Evolutionary conservation across 73 alveolate genomes (phyloP).

Genomic region (Loxodes magnus): DNA sequence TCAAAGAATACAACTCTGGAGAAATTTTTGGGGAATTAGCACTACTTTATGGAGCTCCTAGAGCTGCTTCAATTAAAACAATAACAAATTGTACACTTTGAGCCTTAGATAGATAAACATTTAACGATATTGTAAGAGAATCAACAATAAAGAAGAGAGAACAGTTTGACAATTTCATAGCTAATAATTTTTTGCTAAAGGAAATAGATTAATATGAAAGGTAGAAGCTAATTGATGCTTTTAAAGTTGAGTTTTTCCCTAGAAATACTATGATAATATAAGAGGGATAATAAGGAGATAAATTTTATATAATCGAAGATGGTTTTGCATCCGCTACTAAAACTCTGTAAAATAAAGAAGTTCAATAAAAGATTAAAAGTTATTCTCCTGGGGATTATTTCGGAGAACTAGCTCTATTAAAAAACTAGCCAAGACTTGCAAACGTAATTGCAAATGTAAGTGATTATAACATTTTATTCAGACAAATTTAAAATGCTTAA

Average conservation of each 20-base stretch:
- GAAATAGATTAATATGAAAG: slow-evolving; percentile 74
- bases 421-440: slow-evolving; percentile 86
- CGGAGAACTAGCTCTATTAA: slow-evolving; percentile 90
- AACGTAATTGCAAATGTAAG: slow-evolving; percentile 60
- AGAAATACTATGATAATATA: slow-evolving; percentile 52
- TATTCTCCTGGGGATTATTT: slow-evolving; percentile 77
- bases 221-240: slow-evolving; percentile 68
- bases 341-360: slow-evolving; percentile 22
- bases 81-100: slow-evolving; percentile 33
- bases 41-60: slow-evolving; percentile 42
- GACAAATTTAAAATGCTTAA: slow-evolving; percentile 40
- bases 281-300: slow-evolving; percentile 77
- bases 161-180: slow-evolving; percentile 58
- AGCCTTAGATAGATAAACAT: slow-evolving; percentile 75
- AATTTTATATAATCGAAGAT: slow-evolving; percentile 72
- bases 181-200: slow-evolving; percentile 39
- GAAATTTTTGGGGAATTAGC: slow-evolving; percentile 54
- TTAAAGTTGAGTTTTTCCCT: slow-evolving; percentile 34
- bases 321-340: slow-evolving; percentile 71
- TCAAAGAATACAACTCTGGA: slow-evolving; percentile 32
- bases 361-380: no score
- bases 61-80: slow-evolving; percentile 30
- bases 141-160: slow-evolving; percentile 67
- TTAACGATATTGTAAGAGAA: slow-evolving; percentile 76
- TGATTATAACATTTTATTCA: no score